A percentile compares a stretch with the other conserved stretches of the same genome.
Evolutionary conservation across 202 grass and related monocot species (phyloP).

Genomic region (Bolboschoenoplectus hybrid): DNA sequence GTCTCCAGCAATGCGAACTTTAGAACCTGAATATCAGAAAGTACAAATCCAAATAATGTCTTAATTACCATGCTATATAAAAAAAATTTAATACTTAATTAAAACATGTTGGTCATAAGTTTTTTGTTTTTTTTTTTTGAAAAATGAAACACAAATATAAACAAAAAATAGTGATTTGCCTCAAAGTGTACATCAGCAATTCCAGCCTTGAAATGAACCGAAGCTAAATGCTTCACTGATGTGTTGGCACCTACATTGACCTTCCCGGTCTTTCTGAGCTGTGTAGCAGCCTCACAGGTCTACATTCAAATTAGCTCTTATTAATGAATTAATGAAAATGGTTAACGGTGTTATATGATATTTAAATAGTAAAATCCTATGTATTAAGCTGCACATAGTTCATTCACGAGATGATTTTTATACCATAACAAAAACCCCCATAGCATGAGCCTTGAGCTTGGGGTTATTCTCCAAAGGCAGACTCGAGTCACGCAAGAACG

Average conservation of each 20-base stretch:
- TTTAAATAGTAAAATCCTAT: neutral
- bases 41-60: neutral
- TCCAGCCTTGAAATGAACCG: neutral
- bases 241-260: slow-evolving; percentile 28
- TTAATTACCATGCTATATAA: neutral
- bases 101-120: neutral
- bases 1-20: slow-evolving; percentile 61
- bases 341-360: neutral
- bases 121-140: neutral
- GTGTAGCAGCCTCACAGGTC: slow-evolving; percentile 38
- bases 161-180: neutral
- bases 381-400: neutral
- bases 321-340: neutral
- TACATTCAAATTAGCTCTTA: neutral
- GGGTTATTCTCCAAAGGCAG: slow-evolving; percentile 55
- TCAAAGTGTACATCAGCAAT: slow-evolving; percentile 39
- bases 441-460: slow-evolving; percentile 49
- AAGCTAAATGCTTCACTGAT: neutral
- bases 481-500: slow-evolving; percentile 76
- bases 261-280: slow-evolving; percentile 27
- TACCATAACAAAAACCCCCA: slow-evolving; percentile 90
- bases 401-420: neutral
- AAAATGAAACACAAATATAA: neutral
- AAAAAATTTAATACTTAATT: neutral
- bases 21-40: slow-evolving; percentile 8